phyloP scores from a whole-genome alignment of 495 filamentous ascomycete genomes.

The Annulohypoxylon bovei region DNA sequence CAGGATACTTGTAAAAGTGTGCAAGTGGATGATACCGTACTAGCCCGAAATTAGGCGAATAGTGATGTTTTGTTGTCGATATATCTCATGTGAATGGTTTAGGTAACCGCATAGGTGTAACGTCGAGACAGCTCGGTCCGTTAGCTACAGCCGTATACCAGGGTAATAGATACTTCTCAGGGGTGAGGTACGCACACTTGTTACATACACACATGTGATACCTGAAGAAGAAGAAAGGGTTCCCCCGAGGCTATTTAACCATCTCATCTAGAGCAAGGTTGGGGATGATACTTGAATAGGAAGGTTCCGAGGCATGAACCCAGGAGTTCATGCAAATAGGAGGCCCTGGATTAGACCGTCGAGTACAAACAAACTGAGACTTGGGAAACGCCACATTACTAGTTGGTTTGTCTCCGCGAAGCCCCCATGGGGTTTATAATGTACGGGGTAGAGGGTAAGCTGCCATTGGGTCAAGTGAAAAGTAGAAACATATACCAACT shows the following conservation, averaged over 20 bases:
- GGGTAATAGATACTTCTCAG: not conserved
- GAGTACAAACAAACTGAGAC: not conserved
- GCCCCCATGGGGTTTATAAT: not conserved
- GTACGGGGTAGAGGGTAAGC: not conserved
- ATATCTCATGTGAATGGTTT: not conserved
- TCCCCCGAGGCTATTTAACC: not conserved
- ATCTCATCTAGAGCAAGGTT: not conserved
- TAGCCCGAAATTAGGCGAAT: not conserved
- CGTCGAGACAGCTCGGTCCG: not conserved
- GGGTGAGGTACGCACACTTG: not conserved
- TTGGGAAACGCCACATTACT: not conserved
- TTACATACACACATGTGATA: not conserved
- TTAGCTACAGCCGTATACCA: not conserved
- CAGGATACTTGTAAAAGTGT: not conserved
- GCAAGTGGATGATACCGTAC: not conserved
- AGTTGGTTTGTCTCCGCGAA: not conserved
- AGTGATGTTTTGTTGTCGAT: not conserved
- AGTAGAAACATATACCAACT: not conserved
- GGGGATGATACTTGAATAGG: conserved; percentile 9
- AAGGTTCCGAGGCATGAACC: not conserved
- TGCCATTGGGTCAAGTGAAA: not conserved
- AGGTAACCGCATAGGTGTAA: not conserved
- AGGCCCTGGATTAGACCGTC: not conserved
- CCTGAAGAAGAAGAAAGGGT: not conserved
- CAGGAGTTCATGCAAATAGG: not conserved